Conservation (phyloP, 371 early-diverging fungal species). For the Fennellomyces sp. region DNA sequence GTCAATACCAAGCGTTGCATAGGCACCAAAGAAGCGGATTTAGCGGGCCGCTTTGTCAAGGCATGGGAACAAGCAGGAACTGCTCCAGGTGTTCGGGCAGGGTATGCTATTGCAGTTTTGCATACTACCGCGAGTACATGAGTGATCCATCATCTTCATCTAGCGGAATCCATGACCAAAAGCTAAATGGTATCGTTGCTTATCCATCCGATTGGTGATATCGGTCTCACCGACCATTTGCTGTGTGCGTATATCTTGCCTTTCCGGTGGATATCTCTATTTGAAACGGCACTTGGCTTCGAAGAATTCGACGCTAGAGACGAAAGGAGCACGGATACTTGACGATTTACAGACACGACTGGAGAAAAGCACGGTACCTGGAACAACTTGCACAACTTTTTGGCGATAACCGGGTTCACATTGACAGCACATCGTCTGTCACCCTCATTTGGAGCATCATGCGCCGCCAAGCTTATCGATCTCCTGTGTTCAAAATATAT, state of each 20-base stretch:
- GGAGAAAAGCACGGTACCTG: constrained; percentile 58
- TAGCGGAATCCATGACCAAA: constrained; percentile 26
- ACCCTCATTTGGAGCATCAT: constrained; percentile 33
- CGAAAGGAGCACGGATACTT: constrained; percentile 28
- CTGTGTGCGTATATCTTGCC: constrained; percentile 50
- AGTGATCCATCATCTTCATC: constrained; percentile 1
- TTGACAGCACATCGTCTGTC: constrained; percentile 14
- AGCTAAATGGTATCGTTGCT: constrained; percentile 52
- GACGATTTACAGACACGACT: constrained; percentile 49
- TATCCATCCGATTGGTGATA: constrained; percentile 56
- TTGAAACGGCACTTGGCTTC: constrained; percentile 27
- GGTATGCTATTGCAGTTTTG: constrained; percentile 52
- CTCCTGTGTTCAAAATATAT: constrained; percentile 31
- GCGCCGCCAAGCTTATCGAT: constrained; percentile 29
- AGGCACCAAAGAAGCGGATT: constrained; percentile 28
- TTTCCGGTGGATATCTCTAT: constrained; percentile 55
- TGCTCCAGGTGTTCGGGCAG: constrained; percentile 57
- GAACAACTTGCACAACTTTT: constrained; percentile 50
- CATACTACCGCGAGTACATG: constrained; percentile 14
- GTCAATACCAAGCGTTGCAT: not conserved
- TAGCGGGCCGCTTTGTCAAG: constrained; percentile 17
- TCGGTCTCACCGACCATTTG: constrained; percentile 57
- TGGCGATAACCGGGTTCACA: constrained; percentile 54
- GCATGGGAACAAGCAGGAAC: constrained; percentile 55
- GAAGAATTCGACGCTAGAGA: constrained; percentile 27